Percentiles rank a stretch among this genome's conserved stretches.
Conservation (phyloP, 352 stramenopile genomes). For the Pilasporangium apinafurcum region DNA sequence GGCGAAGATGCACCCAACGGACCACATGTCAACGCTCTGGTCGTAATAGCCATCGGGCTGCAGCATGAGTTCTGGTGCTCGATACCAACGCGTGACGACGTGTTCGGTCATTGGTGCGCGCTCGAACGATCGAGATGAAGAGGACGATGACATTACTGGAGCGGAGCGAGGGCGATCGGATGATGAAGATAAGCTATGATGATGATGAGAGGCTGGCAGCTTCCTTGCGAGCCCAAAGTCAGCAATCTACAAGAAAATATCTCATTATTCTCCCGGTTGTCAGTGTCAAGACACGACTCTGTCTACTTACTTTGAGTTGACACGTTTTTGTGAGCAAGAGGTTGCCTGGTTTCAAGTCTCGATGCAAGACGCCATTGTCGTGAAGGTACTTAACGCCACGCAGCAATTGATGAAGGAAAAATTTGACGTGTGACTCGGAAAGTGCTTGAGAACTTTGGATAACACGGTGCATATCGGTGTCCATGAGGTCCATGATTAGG, state of each 20-base stretch:
- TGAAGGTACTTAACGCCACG: conserved; percentile 78
- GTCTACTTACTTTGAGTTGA: conserved; percentile 44
- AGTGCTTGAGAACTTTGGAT: conserved; percentile 78
- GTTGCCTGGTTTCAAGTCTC: conserved; percentile 82
- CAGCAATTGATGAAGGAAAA: conserved; percentile 91
- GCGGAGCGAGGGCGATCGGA: conserved; percentile 42
- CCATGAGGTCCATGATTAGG: conserved; percentile 94
- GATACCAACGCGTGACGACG: conserved; percentile 89
- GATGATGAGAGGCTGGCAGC: conserved; percentile 14
- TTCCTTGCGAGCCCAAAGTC: conserved; percentile 75
- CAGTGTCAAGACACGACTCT: not conserved
- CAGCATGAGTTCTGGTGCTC: conserved; percentile 89
- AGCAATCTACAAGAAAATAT: conserved; percentile 25
- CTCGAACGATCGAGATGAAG: conserved; percentile 5
- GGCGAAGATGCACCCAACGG: conserved; percentile 76
- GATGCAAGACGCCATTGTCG: conserved; percentile 72
- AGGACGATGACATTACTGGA: conserved; percentile 14
- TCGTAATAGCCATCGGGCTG: conserved; percentile 85
- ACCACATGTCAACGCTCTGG: conserved; percentile 90
- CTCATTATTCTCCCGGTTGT: not conserved
- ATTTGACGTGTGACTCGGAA: conserved; percentile 75
- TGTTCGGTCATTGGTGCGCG: conserved; percentile 69
- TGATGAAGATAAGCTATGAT: not conserved
- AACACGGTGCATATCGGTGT: conserved; percentile 89
- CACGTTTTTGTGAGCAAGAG: conserved; percentile 73